A percentile compares a stretch with the other conserved stretches of the same genome.
These are phyloP conservation scores for Neurospora sp. DNA, from an alignment of 495 filamentous ascomycete genomes.

Conservation along the genomic window DNA sequence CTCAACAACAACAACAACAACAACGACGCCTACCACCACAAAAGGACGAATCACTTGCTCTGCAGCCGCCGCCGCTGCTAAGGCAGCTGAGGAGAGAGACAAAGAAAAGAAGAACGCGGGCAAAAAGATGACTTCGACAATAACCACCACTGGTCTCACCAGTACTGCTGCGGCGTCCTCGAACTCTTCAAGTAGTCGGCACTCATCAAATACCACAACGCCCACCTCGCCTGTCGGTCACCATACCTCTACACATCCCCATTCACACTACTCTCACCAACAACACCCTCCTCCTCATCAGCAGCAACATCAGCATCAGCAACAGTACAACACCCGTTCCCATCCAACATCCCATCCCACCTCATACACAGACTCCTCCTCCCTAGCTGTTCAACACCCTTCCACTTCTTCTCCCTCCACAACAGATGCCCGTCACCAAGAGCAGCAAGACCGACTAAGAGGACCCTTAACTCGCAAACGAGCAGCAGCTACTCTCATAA, in stretches of 20 bases:
- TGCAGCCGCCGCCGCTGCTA: neutral
- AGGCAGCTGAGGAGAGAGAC: neutral
- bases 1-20: neutral
- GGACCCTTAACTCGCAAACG: slow-evolving; percentile 31
- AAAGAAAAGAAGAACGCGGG: neutral
- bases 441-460: neutral
- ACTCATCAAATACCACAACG: neutral
- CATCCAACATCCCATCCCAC: neutral
- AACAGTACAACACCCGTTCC: neutral
- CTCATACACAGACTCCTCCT: slow-evolving; percentile 1
- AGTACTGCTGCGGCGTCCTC: neutral
- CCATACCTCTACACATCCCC: neutral
- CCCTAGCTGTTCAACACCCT: neutral
- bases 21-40: neutral
- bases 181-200: neutral
- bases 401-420: neutral
- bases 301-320: neutral
- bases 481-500: slow-evolving; percentile 13
- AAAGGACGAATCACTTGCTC: neutral
- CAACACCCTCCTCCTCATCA: neutral
- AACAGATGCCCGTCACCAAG: neutral
- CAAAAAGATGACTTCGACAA: neutral
- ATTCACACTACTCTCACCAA: neutral
- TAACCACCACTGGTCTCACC: neutral
- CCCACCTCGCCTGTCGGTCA: neutral